Percentiles rank a stretch among this genome's conserved stretches.
Conservation (phyloP, 257 asterid genomes). For the Scutellaria minor region DNA sequence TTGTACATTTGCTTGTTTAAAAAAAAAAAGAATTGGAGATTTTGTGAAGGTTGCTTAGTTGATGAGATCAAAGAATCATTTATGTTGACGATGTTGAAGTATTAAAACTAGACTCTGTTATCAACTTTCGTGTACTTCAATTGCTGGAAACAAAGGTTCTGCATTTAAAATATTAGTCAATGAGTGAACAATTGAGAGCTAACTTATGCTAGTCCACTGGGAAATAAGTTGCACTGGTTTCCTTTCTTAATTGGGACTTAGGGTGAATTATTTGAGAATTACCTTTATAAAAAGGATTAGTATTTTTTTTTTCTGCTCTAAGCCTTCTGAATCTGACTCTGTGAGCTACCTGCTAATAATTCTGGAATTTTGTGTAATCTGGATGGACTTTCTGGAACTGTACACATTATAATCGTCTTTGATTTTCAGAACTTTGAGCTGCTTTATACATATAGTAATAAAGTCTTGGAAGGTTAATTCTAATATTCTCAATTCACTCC, state of each 20-base stretch:
- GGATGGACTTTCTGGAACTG: not conserved
- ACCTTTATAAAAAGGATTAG: not conserved
- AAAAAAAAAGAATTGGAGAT: not conserved
- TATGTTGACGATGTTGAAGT: not conserved
- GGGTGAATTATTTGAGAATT: not conserved
- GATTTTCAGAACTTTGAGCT: not conserved
- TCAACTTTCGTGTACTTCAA: not conserved
- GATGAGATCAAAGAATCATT: not conserved
- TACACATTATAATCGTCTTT: not conserved
- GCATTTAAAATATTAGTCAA: not conserved
- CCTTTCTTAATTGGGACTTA: not conserved
- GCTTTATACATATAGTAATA: not conserved
- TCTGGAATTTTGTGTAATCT: not conserved
- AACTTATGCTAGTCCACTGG: not conserved
- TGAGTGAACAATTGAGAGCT: not conserved
- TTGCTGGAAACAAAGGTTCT: not conserved
- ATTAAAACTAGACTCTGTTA: not conserved
- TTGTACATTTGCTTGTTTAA: not conserved
- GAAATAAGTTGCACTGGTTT: not conserved
- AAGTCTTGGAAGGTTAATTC: not conserved
- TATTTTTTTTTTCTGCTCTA: conserved; percentile 3
- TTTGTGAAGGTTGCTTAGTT: not conserved
- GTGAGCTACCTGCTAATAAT: not conserved
- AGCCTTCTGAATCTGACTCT: conserved; percentile 12
- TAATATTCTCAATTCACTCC: not conserved